A percentile compares a stretch with the other conserved stretches of the same genome.
Conservation (phyloP, 805 yeast species). For the Yarrowia bubula region DNA sequence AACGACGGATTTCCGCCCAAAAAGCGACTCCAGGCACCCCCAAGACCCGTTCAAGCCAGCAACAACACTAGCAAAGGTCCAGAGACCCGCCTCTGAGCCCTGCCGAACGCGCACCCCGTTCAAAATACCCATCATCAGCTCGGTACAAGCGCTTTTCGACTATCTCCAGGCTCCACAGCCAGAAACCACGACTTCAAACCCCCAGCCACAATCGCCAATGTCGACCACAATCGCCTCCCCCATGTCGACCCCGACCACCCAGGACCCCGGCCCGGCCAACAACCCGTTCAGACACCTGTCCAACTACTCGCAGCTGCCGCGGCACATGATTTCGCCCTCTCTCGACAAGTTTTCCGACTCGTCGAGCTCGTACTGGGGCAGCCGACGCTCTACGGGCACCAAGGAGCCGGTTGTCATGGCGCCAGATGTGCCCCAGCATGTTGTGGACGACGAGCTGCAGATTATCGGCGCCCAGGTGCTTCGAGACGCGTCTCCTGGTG, state of each 20-base stretch:
- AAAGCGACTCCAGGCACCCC: background rate
- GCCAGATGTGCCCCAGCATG: conserved; percentile 1
- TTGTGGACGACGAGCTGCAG: conserved; percentile 20
- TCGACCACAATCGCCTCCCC: conserved; percentile 27
- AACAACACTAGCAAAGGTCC: background rate
- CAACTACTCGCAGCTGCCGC: conserved; percentile 20
- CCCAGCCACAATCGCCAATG: background rate
- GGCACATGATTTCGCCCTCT: conserved; percentile 22
- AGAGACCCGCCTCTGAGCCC: background rate
- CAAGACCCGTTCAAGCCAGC: background rate
- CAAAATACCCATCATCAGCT: background rate
- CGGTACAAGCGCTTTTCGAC: background rate
- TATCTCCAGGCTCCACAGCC: background rate
- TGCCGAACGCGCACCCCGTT: background rate
- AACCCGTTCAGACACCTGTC: conserved; percentile 23
- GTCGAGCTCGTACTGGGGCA: conserved; percentile 17
- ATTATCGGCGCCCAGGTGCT: conserved; percentile 10
- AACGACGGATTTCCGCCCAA: background rate
- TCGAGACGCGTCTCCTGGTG: conserved; percentile 15
- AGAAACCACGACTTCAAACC: background rate
- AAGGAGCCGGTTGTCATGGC: conserved; percentile 4
- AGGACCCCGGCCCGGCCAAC: conserved; percentile 17
- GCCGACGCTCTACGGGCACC: conserved; percentile 20
- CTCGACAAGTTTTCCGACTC: conserved; percentile 25
- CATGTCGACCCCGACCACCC: conserved; percentile 26